phyloP scores from a whole-genome alignment of 2,329 filamentous ascomycete genomes.

The Penicillium fuscoglaucum region DNA sequence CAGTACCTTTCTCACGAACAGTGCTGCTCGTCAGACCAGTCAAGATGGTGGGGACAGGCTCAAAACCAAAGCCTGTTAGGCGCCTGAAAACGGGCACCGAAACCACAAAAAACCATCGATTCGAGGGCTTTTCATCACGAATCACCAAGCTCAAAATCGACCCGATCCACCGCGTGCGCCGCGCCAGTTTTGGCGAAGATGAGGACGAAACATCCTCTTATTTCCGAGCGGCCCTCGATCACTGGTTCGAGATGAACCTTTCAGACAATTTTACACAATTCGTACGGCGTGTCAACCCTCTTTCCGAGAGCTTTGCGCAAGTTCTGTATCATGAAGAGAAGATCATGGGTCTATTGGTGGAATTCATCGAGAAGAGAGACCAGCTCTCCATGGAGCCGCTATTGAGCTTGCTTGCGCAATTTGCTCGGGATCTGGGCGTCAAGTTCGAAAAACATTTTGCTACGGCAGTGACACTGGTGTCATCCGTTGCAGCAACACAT shows the following conservation, averaged over 20 bases:
- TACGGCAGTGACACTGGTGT: conserved; percentile 70
- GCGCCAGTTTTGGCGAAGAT: conserved; percentile 75
- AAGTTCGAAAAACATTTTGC: conserved; percentile 88
- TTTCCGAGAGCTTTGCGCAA: conserved; percentile 87
- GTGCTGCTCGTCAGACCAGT: conserved; percentile 28
- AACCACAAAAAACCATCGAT: conserved; percentile 81
- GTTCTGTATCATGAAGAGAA: conserved; percentile 85
- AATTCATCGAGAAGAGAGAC: conserved; percentile 76
- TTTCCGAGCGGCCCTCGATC: conserved; percentile 76
- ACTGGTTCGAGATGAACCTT: conserved; percentile 90
- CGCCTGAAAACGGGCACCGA: conserved; percentile 66
- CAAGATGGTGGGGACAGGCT: conserved; percentile 57
- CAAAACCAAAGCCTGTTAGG: conserved; percentile 69
- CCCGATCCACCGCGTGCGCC: conserved; percentile 84
- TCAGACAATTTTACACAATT: conserved; percentile 79
- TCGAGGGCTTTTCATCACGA: conserved; percentile 87
- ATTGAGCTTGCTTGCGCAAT: conserved; percentile 82
- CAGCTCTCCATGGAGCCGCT: conserved; percentile 80
- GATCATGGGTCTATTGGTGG: conserved; percentile 75
- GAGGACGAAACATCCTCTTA: conserved; percentile 78
- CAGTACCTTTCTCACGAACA: conserved; percentile 25
- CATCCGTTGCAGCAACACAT: conserved; percentile 73
- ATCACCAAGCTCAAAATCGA: conserved; percentile 92
- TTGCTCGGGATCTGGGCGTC: conserved; percentile 88
- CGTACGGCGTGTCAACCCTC: conserved; percentile 68